Percentiles rank a stretch among this genome's conserved stretches.
phyloP scores from a whole-genome alignment of 1,139 yeast species.

The Saccharomycopsis crataegensis region DNA sequence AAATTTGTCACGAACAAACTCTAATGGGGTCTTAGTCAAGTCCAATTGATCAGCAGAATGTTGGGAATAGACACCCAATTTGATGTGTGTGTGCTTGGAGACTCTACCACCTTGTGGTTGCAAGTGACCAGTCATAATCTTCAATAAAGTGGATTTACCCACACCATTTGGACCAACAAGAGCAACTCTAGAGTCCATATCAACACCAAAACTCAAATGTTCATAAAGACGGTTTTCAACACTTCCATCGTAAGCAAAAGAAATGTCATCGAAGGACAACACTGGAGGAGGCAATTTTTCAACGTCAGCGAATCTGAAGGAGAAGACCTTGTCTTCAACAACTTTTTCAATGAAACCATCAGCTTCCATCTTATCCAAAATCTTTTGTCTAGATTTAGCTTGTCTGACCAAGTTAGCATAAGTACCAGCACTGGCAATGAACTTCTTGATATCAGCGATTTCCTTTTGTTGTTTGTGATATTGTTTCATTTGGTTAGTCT shows the following conservation, averaged over 20 bases:
- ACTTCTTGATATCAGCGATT: conserved; percentile 95
- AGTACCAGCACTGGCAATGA: conserved; percentile 99
- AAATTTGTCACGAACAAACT: conserved; percentile 93
- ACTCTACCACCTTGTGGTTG: conserved; percentile 90
- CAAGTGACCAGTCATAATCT: conserved; percentile 92
- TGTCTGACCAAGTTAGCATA: conserved; percentile 98
- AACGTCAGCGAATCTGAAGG: conserved; percentile 90
- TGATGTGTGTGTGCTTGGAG: conserved; percentile 93
- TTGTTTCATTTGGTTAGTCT: conserved; percentile 97
- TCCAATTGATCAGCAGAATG: conserved; percentile 98
- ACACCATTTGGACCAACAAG: conserved; percentile 99
- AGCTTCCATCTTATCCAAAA: conserved; percentile 99
- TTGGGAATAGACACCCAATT: conserved; percentile 97
- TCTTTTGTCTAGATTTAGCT: conserved; percentile 99
- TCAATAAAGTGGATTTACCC: conserved; percentile 93
- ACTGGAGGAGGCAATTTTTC: conserved; percentile 99
- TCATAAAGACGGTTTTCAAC: conserved; percentile 85
- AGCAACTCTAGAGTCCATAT: conserved; percentile 98
- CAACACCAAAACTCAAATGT: conserved; percentile 92
- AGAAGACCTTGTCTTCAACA: conserved; percentile 84
- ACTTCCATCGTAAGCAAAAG: conserved; percentile 86
- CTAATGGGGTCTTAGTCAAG: conserved; percentile 88
- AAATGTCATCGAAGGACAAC: conserved; percentile 89
- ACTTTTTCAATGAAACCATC: conserved; percentile 96
- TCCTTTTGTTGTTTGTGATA: conserved; percentile 97